Evolutionary conservation across 306 rosid species (phyloP), one percentile per base, ranked within the genome.

Genomic region (Begonia fuchsioides): DNA sequence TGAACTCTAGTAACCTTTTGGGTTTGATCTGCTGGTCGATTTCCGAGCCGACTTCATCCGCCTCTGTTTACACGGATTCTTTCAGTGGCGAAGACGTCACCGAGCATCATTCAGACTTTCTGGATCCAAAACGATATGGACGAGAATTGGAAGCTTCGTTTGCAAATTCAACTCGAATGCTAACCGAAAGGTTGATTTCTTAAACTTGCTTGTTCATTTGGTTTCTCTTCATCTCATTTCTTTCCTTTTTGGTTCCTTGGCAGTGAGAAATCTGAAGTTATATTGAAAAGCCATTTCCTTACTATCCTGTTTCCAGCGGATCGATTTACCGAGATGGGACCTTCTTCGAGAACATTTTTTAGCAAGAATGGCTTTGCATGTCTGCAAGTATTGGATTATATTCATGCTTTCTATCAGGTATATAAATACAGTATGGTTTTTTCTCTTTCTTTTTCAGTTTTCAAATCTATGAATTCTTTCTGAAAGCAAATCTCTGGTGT

Each of bases 331-430:
- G 98, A 92, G 83, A 79, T 92, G 74, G n/a, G n/a, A n/a, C n/a
- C n/a, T n/a, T n/a, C n/a, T n/a, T n/a, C 94, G 5, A 79, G 93
- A 62, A n/a, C n/a, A n/a, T n/a, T n/a, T n/a, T n/a, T n/a, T 63
- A 73, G 76, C 55, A 47, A 63, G 12, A 69, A 57, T 10, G 94
- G 98, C 49, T 92, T 92, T 65, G 77, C 88, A 0, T 92, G 98
- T 68, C 76, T 79, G 60, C 94, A 73, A 64, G 87, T 85, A 65
- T 78, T 92, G 46, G 86, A 77, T 68, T 75, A 79, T 51, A 69
- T 92, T 47, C 70, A 77, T 68, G 63, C 81, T 55, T 92, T 82
- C 68, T 92, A 92, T 74, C 88, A 92, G 98, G 98, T 92, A 73
- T 48, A 47, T 5, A 4, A 26, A 26, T 26, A 4, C 35, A 26